These are phyloP conservation scores for Epichloe brachyelytri DNA, from an alignment of 2,329 filamentous ascomycete genomes.

Conservation along the genomic window DNA sequence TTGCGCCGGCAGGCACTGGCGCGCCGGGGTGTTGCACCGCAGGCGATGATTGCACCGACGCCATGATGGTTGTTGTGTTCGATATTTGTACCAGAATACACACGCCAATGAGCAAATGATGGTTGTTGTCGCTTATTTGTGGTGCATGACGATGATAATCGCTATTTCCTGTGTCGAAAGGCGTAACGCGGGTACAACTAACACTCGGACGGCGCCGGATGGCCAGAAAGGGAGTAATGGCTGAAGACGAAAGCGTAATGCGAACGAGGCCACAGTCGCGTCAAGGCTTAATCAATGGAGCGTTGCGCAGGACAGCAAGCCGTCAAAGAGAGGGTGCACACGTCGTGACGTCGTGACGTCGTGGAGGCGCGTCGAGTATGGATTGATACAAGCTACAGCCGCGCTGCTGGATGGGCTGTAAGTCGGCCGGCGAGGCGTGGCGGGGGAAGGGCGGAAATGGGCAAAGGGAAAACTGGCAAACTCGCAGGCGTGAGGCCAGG, in stretches of 20 bases:
- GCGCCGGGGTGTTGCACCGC: conserved; percentile 53
- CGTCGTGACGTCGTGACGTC: conserved; percentile 12
- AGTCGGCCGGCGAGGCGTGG: conserved; percentile 8
- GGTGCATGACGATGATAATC: conserved; percentile 26
- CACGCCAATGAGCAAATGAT: conserved; percentile 12
- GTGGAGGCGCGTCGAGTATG: conserved; percentile 16
- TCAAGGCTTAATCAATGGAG: conserved; percentile 10
- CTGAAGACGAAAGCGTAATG: conserved; percentile 2
- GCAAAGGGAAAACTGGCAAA: conserved; percentile 5
- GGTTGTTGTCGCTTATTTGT: conserved; percentile 16
- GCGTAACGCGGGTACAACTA: not conserved
- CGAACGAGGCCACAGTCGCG: conserved; percentile 11
- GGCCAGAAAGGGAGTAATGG: conserved; percentile 1
- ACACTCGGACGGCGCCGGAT: not conserved
- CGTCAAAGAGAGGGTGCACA: conserved; percentile 13
- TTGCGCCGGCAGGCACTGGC: conserved; percentile 53
- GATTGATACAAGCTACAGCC: conserved; percentile 2
- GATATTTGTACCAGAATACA: conserved; percentile 7
- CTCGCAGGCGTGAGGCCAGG: conserved; percentile 4
- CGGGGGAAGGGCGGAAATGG: conserved; percentile 6
- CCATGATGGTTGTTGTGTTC: conserved; percentile 42
- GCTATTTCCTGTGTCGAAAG: conserved; percentile 6
- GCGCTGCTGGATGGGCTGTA: conserved; percentile 4
- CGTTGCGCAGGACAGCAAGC: conserved; percentile 8
- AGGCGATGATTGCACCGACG: conserved; percentile 63